Percentiles rank a stretch among this genome's conserved stretches.
Evolutionary conservation across 1,284 basidiomycete species (phyloP).

Genomic region (Marasmius fiardii): DNA sequence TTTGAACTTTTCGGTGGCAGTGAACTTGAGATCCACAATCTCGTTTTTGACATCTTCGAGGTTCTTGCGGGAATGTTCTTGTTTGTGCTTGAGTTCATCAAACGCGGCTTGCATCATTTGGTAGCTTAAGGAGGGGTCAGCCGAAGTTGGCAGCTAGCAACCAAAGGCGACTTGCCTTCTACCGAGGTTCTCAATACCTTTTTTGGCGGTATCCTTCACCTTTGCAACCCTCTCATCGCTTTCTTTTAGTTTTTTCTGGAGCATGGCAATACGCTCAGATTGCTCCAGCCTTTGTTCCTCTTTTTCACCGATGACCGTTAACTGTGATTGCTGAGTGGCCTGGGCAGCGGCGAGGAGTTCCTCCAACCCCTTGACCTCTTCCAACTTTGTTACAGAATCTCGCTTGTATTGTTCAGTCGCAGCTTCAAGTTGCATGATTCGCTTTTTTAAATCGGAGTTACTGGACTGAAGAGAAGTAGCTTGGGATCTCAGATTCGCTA

Average conservation of each 20-base stretch:
- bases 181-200: constrained; percentile 15
- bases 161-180: constrained; percentile 13
- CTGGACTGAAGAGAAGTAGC: neutral
- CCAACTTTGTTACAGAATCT: constrained; percentile 1
- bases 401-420: neutral
- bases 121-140: constrained; percentile 20
- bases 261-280: neutral
- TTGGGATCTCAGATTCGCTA: constrained; percentile 10
- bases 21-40: constrained; percentile 11
- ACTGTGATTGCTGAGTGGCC: constrained; percentile 2
- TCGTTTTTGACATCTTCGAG: constrained; percentile 16
- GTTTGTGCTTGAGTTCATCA: constrained; percentile 20
- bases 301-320: constrained; percentile 1
- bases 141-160: neutral
- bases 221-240: constrained; percentile 9
- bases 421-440: constrained; percentile 6
- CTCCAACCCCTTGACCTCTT: neutral
- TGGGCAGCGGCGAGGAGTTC: constrained; percentile 2
- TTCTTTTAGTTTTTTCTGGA: constrained; percentile 4
- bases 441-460: neutral
- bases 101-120: constrained; percentile 17
- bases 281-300: constrained; percentile 3
- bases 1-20: constrained; percentile 8
- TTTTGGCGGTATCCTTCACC: constrained; percentile 14
- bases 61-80: constrained; percentile 18